Percentiles rank a stretch among this genome's conserved stretches.
Conservation (phyloP, 441 rosid genomes). For the Populus hybrid region DNA sequence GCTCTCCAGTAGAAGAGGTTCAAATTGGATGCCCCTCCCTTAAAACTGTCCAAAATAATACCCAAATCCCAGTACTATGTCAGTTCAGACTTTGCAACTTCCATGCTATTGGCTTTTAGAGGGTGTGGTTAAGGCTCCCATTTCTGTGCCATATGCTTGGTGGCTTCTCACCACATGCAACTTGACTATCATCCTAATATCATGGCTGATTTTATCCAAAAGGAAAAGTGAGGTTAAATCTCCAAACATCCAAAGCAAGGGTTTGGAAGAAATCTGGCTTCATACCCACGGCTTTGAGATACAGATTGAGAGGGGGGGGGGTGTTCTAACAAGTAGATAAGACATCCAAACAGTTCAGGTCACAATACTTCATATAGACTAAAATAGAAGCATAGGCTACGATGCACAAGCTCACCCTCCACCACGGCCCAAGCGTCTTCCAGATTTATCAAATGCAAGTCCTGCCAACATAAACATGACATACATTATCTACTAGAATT, state of each 20-base stretch:
- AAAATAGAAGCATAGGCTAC: background rate
- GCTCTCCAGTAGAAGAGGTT: too few relatives aligned
- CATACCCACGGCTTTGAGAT: background rate
- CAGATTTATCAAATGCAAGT: slow-evolving; percentile 85
- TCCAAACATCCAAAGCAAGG: background rate
- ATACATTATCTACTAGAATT: background rate
- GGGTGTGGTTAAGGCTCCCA: background rate
- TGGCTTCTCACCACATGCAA: background rate
- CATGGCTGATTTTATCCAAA: background rate
- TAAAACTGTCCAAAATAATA: background rate
- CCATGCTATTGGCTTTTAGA: background rate
- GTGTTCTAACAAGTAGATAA: background rate
- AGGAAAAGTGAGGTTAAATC: background rate
- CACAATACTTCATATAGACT: background rate
- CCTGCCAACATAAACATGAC: slow-evolving; percentile 41
- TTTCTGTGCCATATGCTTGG: background rate
- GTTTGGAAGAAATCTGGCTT: background rate
- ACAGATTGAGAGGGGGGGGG: background rate
- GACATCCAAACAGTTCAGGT: background rate
- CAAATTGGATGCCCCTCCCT: background rate
- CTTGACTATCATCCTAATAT: background rate
- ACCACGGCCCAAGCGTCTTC: slow-evolving; percentile 93
- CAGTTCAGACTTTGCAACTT: background rate
- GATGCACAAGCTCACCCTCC: slow-evolving; percentile 64
- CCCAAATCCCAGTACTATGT: background rate